Evolutionary conservation across 2,329 filamentous ascomycete genomes (phyloP).

Genomic region (Zopfia rhizophila): DNA sequence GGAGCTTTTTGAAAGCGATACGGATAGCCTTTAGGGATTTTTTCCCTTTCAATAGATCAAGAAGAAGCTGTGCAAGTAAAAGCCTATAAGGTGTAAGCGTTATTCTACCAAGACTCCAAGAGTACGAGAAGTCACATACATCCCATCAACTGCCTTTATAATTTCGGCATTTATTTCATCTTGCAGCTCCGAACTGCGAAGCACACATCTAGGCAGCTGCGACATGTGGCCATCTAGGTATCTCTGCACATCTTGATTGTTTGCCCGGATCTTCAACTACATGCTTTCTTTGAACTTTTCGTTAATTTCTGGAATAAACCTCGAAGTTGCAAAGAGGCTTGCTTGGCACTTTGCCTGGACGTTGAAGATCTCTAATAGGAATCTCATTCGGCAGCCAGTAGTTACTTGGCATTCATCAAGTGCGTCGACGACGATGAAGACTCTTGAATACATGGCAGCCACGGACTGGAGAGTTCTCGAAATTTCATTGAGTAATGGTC

Average conservation of each 20-base stretch:
- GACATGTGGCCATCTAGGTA: constrained; percentile 24
- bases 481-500: constrained; percentile 32
- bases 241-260: constrained; percentile 26
- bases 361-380: constrained; percentile 18
- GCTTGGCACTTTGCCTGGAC: constrained; percentile 15
- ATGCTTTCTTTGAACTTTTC: constrained; percentile 10
- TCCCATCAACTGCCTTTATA: constrained; percentile 31
- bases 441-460: constrained; percentile 25
- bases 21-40: constrained; percentile 11
- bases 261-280: constrained; percentile 27
- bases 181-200: constrained; percentile 17
- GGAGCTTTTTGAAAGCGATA: constrained; percentile 10
- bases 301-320: constrained; percentile 23
- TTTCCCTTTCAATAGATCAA: constrained; percentile 23
- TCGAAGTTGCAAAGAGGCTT: constrained; percentile 25
- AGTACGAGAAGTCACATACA: constrained; percentile 26
- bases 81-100: constrained; percentile 14
- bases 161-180: constrained; percentile 18
- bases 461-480: constrained; percentile 25
- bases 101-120: too few species aligned
- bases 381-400: constrained; percentile 18
- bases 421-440: constrained; percentile 44
- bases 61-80: constrained; percentile 23
- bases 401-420: constrained; percentile 39
- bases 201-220: constrained; percentile 26